These are phyloP conservation scores for Boletus rex-veris DNA, from an alignment of 768 basidiomycete species.

Conservation along the genomic window DNA sequence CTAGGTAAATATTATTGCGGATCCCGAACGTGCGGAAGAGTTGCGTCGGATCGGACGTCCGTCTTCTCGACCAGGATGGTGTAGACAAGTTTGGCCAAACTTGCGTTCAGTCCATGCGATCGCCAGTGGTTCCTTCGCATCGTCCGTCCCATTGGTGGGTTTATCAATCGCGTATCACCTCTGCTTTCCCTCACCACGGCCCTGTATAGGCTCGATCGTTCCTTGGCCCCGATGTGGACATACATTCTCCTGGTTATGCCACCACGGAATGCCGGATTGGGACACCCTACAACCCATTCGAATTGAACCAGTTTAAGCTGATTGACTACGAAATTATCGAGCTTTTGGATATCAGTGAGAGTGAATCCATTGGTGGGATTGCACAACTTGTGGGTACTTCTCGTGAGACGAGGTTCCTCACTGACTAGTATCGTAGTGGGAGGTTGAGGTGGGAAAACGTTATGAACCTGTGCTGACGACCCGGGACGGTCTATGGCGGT, in stretches of 20 bases:
- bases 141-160: conserved; percentile 9
- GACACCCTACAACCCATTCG: not conserved
- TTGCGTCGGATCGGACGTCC: conserved; percentile 12
- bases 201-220: conserved; percentile 3
- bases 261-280: conserved; percentile 7
- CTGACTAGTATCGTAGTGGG: conserved; percentile 16
- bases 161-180: not conserved
- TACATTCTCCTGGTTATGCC: not conserved
- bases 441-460: conserved; percentile 5
- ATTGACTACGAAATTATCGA: conserved; percentile 5
- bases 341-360: conserved; percentile 14
- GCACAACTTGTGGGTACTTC: not conserved
- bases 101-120: conserved; percentile 5
- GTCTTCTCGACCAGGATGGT: conserved; percentile 14
- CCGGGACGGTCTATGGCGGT: conserved; percentile 18
- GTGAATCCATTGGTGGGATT: not conserved
- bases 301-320: conserved; percentile 10
- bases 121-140: conserved; percentile 14
- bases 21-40: conserved; percentile 7
- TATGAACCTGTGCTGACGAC: conserved; percentile 24
- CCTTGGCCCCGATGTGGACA: not conserved
- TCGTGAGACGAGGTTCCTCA: not conserved
- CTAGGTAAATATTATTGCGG: conserved; percentile 3
- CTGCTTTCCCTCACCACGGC: not conserved
- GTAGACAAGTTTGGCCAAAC: conserved; percentile 9